Conservation (phyloP, 768 basidiomycete species). For the Gloeophyllum trabeum region DNA sequence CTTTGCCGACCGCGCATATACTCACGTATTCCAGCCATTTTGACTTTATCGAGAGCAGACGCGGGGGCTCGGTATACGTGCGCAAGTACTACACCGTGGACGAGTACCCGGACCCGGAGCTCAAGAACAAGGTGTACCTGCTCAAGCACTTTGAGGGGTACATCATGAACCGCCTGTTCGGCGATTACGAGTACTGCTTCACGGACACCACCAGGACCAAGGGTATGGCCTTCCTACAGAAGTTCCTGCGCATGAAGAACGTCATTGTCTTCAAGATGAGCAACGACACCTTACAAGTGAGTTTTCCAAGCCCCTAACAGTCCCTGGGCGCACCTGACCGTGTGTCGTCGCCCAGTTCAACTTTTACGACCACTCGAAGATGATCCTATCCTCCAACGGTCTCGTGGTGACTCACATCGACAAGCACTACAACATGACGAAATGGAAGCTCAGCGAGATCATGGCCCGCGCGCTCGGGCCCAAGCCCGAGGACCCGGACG, state of each 20-base stretch:
- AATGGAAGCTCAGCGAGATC: constrained; percentile 61
- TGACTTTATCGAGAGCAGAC: constrained; percentile 72
- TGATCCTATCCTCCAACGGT: constrained; percentile 78
- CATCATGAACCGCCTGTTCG: constrained; percentile 84
- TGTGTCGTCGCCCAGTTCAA: constrained; percentile 61
- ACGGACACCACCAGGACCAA: constrained; percentile 52
- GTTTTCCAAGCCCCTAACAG: no score
- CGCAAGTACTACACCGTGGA: constrained; percentile 63
- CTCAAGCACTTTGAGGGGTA: constrained; percentile 91
- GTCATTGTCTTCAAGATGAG: constrained; percentile 95
- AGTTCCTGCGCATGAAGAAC: constrained; percentile 93
- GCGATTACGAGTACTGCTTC: constrained; percentile 77
- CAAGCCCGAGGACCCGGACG: constrained; percentile 33
- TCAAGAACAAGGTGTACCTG: constrained; percentile 86
- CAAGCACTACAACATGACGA: constrained; percentile 72
- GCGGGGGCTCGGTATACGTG: constrained; percentile 53
- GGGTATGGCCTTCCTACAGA: constrained; percentile 94
- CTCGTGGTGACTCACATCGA: constrained; percentile 82
- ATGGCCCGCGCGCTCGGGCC: constrained; percentile 42
- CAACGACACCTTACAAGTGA: constrained; percentile 89
- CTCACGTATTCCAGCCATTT: constrained; percentile 48
- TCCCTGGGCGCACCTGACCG: constrained; percentile 4
- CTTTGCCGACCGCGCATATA: constrained; percentile 1
- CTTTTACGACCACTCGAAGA: constrained; percentile 95
- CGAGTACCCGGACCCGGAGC: constrained; percentile 66